Evolutionary conservation across 306 rosid species (phyloP).

Genomic region (Quercus gilva): DNA sequence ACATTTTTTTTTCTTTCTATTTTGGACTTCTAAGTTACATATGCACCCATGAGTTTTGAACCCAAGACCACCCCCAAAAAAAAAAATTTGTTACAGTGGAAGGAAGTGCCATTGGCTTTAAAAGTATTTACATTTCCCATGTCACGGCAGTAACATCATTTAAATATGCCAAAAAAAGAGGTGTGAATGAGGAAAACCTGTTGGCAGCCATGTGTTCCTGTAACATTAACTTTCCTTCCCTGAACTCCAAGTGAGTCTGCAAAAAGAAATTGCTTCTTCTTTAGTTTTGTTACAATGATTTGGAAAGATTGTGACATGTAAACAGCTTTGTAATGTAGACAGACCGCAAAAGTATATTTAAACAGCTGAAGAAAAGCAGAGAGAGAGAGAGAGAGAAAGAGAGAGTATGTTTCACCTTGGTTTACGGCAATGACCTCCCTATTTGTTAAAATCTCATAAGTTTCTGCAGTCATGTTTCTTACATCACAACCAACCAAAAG

Average conservation of each 20-base stretch:
- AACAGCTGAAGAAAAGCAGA: not conserved
- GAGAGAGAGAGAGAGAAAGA: slow-evolving; percentile 5
- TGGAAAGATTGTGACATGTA: slow-evolving; percentile 7
- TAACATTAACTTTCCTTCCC: slow-evolving; percentile 72
- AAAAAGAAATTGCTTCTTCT: slow-evolving; percentile 5
- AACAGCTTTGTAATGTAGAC: not conserved
- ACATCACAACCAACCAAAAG: slow-evolving; percentile 83
- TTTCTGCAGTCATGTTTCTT: slow-evolving; percentile 74
- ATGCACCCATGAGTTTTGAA: not conserved
- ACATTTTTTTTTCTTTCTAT: not conserved
- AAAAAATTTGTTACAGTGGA: not conserved
- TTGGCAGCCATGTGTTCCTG: slow-evolving; percentile 61
- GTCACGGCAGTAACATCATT: not conserved
- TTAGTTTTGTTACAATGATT: slow-evolving; percentile 11
- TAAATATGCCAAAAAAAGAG: slow-evolving; percentile 16
- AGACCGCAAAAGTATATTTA: not conserved
- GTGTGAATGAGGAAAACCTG: slow-evolving; percentile 53
- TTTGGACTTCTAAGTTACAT: not conserved
- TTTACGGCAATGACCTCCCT: slow-evolving; percentile 82
- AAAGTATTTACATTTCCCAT: not conserved
- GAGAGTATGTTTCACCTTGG: slow-evolving; percentile 59
- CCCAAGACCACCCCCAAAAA: too few species aligned
- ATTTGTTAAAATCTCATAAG: slow-evolving; percentile 64
- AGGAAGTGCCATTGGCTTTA: not conserved
- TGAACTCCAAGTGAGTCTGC: slow-evolving; percentile 91